Percentiles rank a stretch among this genome's conserved stretches.
These are phyloP conservation scores for Barnettozyma vustinii DNA, from an alignment of 805 yeast genomes.

Conservation along the genomic window DNA sequence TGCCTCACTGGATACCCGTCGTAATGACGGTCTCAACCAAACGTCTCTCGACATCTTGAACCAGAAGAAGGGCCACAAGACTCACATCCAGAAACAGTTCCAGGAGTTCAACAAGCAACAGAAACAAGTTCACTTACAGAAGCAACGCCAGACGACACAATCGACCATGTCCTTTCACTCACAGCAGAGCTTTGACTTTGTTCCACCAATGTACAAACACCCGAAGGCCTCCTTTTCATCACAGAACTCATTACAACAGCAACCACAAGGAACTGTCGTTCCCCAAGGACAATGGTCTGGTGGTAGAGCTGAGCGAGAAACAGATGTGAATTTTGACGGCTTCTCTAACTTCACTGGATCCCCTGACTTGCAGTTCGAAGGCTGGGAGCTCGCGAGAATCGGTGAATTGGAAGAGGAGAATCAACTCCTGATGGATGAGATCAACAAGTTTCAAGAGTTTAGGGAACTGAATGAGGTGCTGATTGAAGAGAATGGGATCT, in stretches of 20 bases:
- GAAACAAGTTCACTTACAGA: constrained; percentile 1
- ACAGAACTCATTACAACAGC: not conserved
- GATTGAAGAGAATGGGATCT: constrained; percentile 9
- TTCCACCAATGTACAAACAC: constrained; percentile 3
- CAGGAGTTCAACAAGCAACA: constrained; percentile 20
- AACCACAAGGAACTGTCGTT: not conserved
- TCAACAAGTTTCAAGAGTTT: constrained; percentile 7
- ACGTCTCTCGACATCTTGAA: constrained; percentile 22
- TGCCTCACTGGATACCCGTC: constrained; percentile 15
- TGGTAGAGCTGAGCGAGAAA: not conserved
- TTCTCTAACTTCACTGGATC: constrained; percentile 7
- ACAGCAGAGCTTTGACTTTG: constrained; percentile 4
- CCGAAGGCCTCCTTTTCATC: not conserved
- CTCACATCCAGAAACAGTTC: constrained; percentile 23
- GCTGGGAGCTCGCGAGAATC: constrained; percentile 9
- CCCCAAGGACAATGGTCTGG: constrained; percentile 9
- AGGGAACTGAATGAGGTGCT: constrained; percentile 11
- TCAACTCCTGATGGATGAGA: constrained; percentile 3
- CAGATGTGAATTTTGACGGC: constrained; percentile 1
- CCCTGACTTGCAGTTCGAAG: constrained; percentile 13
- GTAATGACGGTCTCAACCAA: constrained; percentile 20
- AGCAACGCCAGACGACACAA: constrained; percentile 1
- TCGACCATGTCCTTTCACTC: constrained; percentile 8
- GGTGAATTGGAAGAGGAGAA: constrained; percentile 12
- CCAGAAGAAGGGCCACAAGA: constrained; percentile 20